These are phyloP conservation scores for Fusarium protoensiforme DNA, from an alignment of 2,329 filamentous ascomycete species.

Conservation along the genomic window DNA sequence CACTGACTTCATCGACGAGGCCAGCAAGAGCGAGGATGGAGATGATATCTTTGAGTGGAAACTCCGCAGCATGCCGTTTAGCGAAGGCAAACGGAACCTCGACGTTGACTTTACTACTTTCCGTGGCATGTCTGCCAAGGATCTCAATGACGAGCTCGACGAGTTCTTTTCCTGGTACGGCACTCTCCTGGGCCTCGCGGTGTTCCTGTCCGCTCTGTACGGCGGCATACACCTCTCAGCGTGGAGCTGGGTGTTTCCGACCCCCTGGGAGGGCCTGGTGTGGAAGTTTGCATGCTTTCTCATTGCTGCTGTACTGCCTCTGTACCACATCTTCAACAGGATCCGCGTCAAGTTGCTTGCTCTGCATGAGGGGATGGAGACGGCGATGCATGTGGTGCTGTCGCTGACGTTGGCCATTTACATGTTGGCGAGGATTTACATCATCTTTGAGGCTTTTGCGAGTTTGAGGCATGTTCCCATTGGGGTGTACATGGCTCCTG, in stretches of 20 bases:
- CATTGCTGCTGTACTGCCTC: neutral
- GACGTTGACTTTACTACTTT: neutral
- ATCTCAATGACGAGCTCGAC: neutral
- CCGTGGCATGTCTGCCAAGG: neutral
- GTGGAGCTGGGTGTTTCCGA: neutral
- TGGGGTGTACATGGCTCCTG: neutral
- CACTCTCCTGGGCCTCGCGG: neutral
- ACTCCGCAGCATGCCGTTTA: neutral
- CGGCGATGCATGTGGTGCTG: neutral
- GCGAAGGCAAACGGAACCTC: conserved; percentile 1
- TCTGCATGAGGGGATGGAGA: neutral
- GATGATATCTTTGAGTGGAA: neutral
- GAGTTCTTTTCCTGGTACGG: neutral
- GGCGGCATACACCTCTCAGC: neutral
- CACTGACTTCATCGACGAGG: neutral
- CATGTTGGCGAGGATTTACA: neutral
- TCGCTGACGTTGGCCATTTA: neutral
- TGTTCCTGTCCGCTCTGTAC: neutral
- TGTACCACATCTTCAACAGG: neutral
- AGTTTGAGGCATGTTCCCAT: neutral
- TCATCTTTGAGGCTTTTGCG: neutral
- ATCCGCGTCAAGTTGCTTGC: neutral
- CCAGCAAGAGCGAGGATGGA: neutral
- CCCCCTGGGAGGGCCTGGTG: neutral
- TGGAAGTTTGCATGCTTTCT: neutral